Conservation (phyloP, 2,329 filamentous ascomycete species). For the Didymella arachidicola region DNA sequence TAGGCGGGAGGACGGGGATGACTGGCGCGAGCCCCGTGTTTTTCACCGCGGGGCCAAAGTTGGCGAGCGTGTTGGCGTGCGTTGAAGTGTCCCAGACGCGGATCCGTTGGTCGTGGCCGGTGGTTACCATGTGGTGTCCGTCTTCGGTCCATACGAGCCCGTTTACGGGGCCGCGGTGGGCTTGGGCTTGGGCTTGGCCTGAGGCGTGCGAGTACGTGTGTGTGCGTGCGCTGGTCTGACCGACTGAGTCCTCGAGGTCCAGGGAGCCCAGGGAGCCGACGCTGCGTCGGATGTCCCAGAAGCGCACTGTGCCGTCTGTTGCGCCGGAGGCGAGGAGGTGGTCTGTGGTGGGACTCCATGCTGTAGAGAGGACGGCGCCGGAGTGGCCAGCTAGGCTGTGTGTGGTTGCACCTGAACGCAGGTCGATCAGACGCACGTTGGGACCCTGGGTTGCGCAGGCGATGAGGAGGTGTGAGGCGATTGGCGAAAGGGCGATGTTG, state of each 20-base stretch:
- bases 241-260: conserved; percentile 83
- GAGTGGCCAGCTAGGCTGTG: conserved; percentile 60
- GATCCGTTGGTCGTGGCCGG: conserved; percentile 83
- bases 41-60: conserved; percentile 82
- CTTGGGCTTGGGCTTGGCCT: conserved; percentile 60
- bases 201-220: conserved; percentile 49
- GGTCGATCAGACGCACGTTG: conserved; percentile 82
- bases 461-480: conserved; percentile 77
- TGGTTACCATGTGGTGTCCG: conserved; percentile 76
- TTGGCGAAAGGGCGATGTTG: conserved; percentile 77
- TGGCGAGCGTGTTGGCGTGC: conserved; percentile 85
- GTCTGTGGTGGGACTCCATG: conserved; percentile 84
- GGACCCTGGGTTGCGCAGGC: conserved; percentile 89
- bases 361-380: conserved; percentile 65
- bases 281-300: conserved; percentile 88
- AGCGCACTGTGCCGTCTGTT: conserved; percentile 80
- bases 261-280: conserved; percentile 78
- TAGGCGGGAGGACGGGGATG: conserved; percentile 64
- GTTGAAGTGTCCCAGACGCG: conserved; percentile 85
- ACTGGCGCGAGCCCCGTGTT: conserved; percentile 63
- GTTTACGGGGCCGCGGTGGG: conserved; percentile 84
- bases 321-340: conserved; percentile 84
- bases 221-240: conserved; percentile 62
- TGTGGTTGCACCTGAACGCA: conserved; percentile 77
- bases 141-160: conserved; percentile 85